Percentiles rank a stretch among this genome's conserved stretches.
phyloP scores from a whole-genome alignment of 352 stramenopile genomes.

The Phytophthora cactorum region DNA sequence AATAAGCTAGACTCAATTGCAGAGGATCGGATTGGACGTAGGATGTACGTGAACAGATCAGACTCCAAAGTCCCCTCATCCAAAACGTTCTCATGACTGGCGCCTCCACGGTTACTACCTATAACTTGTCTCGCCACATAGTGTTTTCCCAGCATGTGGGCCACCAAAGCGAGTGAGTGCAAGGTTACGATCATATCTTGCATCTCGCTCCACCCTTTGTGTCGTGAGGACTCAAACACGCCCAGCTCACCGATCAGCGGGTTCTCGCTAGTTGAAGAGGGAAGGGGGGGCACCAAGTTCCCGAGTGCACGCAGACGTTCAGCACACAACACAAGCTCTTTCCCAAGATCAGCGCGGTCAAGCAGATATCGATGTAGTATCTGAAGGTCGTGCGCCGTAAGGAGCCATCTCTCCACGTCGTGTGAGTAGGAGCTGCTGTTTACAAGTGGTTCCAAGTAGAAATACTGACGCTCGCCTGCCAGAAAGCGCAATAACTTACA shows the following conservation, averaged over 20 bases:
- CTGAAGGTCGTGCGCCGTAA: conserved; percentile 46
- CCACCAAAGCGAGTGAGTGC: conserved; percentile 63
- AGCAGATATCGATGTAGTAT: conserved; percentile 45
- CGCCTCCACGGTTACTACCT: neutral
- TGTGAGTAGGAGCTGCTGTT: conserved; percentile 15
- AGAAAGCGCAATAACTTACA: conserved; percentile 67
- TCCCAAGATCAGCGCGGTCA: conserved; percentile 32
- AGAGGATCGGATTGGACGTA: conserved; percentile 77
- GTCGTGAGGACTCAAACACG: conserved; percentile 53
- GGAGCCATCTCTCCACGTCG: conserved; percentile 41
- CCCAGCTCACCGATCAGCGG: conserved; percentile 17
- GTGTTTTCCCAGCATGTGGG: conserved; percentile 67
- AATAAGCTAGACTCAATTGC: conserved; percentile 82
- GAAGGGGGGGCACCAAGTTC: conserved; percentile 27
- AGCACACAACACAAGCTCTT: conserved; percentile 37
- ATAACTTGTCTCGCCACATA: conserved; percentile 44
- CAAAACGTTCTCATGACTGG: conserved; percentile 46
- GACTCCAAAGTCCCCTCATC: conserved; percentile 51
- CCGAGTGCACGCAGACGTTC: conserved; percentile 40
- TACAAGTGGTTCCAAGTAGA: conserved; percentile 69
- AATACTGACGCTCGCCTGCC: conserved; percentile 76
- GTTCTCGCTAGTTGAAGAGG: conserved; percentile 9
- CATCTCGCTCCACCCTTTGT: conserved; percentile 59
- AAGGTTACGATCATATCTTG: conserved; percentile 58
- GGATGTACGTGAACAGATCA: conserved; percentile 82